phyloP scores from a whole-genome alignment of 73 alveolate species.

The Paramecium caudatum region DNA sequence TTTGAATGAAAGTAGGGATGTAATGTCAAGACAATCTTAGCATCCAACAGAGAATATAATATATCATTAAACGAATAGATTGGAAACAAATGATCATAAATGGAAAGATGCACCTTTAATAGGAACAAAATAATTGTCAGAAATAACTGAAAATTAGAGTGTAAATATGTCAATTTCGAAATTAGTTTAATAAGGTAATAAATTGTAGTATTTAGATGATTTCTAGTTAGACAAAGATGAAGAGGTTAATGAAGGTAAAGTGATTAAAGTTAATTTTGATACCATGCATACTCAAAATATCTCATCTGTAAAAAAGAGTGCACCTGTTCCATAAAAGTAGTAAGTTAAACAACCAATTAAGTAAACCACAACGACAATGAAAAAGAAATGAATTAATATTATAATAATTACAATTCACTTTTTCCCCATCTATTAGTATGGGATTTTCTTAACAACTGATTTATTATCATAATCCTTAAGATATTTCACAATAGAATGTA shows the following conservation, averaged over 20 bases:
- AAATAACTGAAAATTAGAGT: slow-evolving; percentile 58
- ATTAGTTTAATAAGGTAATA: slow-evolving; percentile 66
- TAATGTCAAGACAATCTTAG: not conserved
- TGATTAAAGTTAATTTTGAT: slow-evolving; percentile 43
- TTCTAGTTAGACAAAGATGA: slow-evolving; percentile 19
- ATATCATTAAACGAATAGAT: slow-evolving; percentile 17
- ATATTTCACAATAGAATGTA: slow-evolving; percentile 1
- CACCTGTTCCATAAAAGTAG: not conserved
- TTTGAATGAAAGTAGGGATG: slow-evolving; percentile 56
- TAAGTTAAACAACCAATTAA: not conserved
- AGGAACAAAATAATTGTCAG: slow-evolving; percentile 52
- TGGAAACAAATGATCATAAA: slow-evolving; percentile 75
- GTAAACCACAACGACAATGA: not conserved
- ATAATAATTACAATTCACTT: no score
- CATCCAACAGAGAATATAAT: slow-evolving; percentile 18
- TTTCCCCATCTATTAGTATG: not conserved
- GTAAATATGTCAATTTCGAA: slow-evolving; percentile 35
- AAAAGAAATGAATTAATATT: not conserved
- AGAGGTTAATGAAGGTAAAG: slow-evolving; percentile 60
- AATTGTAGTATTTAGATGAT: not conserved
- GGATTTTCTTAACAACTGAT: not conserved
- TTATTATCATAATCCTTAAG: slow-evolving; percentile 22
- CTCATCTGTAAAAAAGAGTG: not conserved
- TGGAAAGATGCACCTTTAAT: slow-evolving; percentile 77
- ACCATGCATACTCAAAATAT: not conserved